phyloP scores from a whole-genome alignment of 768 basidiomycete species.

The Sistotremastrum suecicum region DNA sequence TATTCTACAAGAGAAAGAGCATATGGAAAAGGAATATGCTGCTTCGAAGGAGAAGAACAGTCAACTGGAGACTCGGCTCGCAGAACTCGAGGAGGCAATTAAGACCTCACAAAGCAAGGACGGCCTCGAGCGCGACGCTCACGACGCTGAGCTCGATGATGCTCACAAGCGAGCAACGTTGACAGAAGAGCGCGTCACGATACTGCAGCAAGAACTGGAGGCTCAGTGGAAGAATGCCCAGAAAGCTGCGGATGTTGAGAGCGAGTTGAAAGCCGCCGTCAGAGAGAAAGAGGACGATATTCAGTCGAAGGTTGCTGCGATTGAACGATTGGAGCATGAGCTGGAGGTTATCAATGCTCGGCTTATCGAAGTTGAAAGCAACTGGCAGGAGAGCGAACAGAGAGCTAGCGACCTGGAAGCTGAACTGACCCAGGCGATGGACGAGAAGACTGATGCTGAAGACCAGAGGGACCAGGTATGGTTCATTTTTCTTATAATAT shows the following conservation, averaged over 20 bases:
- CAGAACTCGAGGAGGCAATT: neutral
- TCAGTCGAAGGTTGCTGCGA: slow-evolving; percentile 22
- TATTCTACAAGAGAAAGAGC: no score
- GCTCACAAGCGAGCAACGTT: slow-evolving; percentile 25
- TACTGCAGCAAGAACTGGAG: slow-evolving; percentile 50
- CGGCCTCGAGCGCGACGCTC: slow-evolving; percentile 2
- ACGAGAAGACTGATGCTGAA: slow-evolving; percentile 38
- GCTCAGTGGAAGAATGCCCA: slow-evolving; percentile 61
- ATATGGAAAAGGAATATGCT: no score
- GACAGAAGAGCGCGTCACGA: slow-evolving; percentile 29
- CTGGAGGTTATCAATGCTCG: slow-evolving; percentile 28
- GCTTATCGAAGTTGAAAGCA: slow-evolving; percentile 33
- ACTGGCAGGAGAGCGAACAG: slow-evolving; percentile 44
- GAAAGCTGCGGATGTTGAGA: slow-evolving; percentile 26
- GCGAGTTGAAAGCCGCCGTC: slow-evolving; percentile 10
- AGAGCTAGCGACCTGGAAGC: slow-evolving; percentile 39
- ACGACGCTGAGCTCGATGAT: slow-evolving; percentile 17
- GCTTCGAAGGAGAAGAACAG: neutral
- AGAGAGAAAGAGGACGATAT: slow-evolving; percentile 21
- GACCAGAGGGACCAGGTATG: slow-evolving; percentile 41
- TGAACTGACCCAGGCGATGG: slow-evolving; percentile 39
- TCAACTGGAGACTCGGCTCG: neutral
- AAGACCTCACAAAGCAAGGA: neutral
- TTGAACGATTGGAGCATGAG: slow-evolving; percentile 23
- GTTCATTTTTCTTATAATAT: slow-evolving; percentile 1